These are phyloP conservation scores for Fusarium solani-melongenae DNA, from an alignment of 2,329 filamentous ascomycete species.

Conservation along the genomic window DNA sequence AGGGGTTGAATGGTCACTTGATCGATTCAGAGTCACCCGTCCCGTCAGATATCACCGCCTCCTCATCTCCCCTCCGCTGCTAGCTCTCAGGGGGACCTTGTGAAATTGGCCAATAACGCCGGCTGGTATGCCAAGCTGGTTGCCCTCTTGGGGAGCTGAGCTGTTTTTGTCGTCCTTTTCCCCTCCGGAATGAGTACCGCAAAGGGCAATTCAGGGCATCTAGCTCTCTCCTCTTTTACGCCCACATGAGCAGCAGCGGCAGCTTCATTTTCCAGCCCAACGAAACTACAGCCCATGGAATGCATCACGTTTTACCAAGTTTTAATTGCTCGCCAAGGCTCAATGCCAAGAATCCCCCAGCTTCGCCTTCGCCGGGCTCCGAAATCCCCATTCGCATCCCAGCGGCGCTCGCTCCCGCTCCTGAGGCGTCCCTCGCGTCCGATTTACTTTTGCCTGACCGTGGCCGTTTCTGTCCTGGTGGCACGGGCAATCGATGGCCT, in stretches of 20 bases:
- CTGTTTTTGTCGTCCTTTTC: not conserved
- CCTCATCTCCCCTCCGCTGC: not conserved
- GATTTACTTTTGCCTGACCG: not conserved
- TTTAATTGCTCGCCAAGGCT: conserved; percentile 12
- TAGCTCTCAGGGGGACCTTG: not conserved
- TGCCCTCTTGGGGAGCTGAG: not conserved
- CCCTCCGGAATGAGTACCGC: not conserved
- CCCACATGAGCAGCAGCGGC: not conserved
- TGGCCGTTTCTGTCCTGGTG: conserved; percentile 30
- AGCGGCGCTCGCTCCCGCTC: conserved; percentile 15
- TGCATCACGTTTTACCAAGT: not conserved
- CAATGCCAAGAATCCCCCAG: conserved; percentile 16
- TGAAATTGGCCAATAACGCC: conserved; percentile 3
- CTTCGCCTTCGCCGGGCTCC: conserved; percentile 29
- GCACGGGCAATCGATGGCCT: not conserved
- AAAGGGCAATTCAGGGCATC: not conserved
- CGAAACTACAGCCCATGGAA: not conserved
- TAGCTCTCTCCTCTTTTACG: not conserved
- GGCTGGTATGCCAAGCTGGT: not conserved
- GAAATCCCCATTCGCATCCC: conserved; percentile 9
- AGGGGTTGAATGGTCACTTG: conserved; percentile 8
- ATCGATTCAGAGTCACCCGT: conserved; percentile 5
- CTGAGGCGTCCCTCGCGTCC: not conserved
- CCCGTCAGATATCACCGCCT: conserved; percentile 6
- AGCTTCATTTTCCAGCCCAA: not conserved